A percentile compares a stretch with the other conserved stretches of the same genome.
These are phyloP conservation scores for Colletotrichum falcatum DNA, from an alignment of 2,329 filamentous ascomycete genomes.

Conservation along the genomic window DNA sequence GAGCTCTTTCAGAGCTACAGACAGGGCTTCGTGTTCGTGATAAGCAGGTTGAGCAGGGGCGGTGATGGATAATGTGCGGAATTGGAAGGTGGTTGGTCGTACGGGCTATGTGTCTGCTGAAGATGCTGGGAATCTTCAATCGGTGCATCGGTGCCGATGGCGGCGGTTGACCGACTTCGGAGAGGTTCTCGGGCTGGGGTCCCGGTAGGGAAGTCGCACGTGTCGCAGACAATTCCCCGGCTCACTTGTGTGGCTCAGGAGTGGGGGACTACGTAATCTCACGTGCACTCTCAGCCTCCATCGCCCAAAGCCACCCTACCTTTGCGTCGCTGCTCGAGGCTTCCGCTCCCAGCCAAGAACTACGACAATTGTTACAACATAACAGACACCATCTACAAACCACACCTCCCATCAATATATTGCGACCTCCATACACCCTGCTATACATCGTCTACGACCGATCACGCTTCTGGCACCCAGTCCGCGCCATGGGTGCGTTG, in stretches of 20 bases:
- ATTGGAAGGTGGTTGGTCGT: not conserved
- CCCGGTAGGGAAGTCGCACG: conserved; percentile 1
- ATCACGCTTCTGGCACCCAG: not conserved
- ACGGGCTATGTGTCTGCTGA: not conserved
- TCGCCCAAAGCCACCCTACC: not conserved
- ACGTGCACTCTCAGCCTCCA: conserved; percentile 11
- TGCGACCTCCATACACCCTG: not conserved
- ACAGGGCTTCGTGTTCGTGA: not conserved
- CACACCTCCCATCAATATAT: not conserved
- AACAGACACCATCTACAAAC: conserved; percentile 7
- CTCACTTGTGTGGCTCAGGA: not conserved
- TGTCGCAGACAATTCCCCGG: not conserved
- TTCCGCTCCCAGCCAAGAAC: not conserved
- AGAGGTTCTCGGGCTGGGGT: not conserved
- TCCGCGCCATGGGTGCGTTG: conserved; percentile 83
- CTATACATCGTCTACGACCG: not conserved
- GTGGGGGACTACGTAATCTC: conserved; percentile 13
- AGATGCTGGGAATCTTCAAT: conserved; percentile 2
- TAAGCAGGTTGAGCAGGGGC: not conserved
- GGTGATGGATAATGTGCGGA: not conserved
- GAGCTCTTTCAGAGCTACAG: not conserved
- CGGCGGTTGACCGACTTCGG: conserved; percentile 2
- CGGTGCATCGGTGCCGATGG: conserved; percentile 6
- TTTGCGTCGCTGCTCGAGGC: not conserved
- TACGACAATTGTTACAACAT: not conserved